Base-by-base conservation (phyloP, 2,329 filamentous ascomycete species). In the Triangularia verruculosa region DNA sequence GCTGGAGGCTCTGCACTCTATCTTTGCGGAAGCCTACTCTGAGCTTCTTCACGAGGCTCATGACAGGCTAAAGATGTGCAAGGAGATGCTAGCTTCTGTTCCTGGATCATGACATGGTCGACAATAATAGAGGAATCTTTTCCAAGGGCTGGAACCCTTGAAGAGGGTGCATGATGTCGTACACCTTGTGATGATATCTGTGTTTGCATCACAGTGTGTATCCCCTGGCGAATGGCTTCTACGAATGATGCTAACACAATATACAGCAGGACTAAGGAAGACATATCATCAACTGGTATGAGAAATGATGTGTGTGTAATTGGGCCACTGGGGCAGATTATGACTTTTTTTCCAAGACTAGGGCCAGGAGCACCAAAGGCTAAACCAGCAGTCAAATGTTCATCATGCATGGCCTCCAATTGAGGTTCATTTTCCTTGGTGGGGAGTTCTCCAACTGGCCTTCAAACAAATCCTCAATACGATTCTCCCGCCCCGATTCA, bases 31-130 rank as follows among this genome's bases (percentile, higher is more conserved):
- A 61, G 78, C 79, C 2, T 75, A 79, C 59, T 81, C 78, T 81
- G 92, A 96, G 77, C 73, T 97, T 54, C 77, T 96, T 65, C 85
- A 89, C 56, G 93, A 96, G 74, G 93, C 92, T 32, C 86, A 86
- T 51, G 83, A 85, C 30, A 79, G 93, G 67, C 76, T 96, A 70
- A 83, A 82, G 22, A 87, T 86, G 68, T 95, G 91, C 72, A 87
- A 91, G 67, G 83, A 86, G 55, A 54, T 54, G 51, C 2, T 54
- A 4, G 51, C 51, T 28, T 25, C 51, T 54, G 20, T 28, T 13
- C 5, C 51, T 54, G 51, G 51, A 2, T 27, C 22, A 7, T 47
- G 39, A 47, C 3, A 2, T 4, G 34, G 12, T 2, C n/a, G n/a
- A n/a, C n/a, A 20, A 17, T 17, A 20, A 5, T 47, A 17, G 5